Percentiles rank a stretch among this genome's conserved stretches.
Evolutionary conservation across 768 basidiomycete species (phyloP).

Genomic region (Podaxis pistillaris): DNA sequence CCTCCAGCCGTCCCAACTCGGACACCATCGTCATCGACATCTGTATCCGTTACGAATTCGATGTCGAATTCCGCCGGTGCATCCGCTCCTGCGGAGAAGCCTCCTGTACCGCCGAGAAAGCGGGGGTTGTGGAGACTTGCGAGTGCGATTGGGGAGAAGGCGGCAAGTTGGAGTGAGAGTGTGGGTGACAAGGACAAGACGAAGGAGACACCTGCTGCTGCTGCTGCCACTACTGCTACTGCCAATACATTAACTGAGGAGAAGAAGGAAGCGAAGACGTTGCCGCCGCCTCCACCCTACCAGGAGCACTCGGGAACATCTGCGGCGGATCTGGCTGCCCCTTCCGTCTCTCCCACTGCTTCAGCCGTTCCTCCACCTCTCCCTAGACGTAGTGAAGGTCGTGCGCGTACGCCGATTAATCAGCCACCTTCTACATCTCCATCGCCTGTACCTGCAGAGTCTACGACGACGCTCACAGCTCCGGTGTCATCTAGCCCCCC

Average conservation of each 20-base stretch:
- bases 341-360: not conserved
- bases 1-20: constrained; percentile 28
- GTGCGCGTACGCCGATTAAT: constrained; percentile 22
- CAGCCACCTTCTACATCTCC: constrained; percentile 3
- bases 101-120: constrained; percentile 62
- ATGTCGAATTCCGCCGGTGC: not conserved
- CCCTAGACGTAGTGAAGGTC: constrained; percentile 46
- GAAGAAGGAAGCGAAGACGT: constrained; percentile 12
- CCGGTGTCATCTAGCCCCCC: not conserved
- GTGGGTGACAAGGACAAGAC: constrained; percentile 40
- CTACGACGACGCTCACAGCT: not conserved
- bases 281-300: constrained; percentile 19
- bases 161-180: constrained; percentile 52
- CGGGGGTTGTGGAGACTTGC: constrained; percentile 69
- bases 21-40: not conserved
- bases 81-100: constrained; percentile 36
- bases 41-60: constrained; percentile 1
- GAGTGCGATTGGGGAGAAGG: constrained; percentile 57
- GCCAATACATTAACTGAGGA: not conserved
- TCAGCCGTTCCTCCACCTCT: constrained; percentile 43
- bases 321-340: not conserved
- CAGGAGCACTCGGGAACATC: constrained; percentile 1
- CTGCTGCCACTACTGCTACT: not conserved
- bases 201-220: constrained; percentile 16
- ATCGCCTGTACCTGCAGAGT: not conserved